Conservation (phyloP, 2,329 filamentous ascomycete genomes). For the Corinectria fuckeliana region DNA sequence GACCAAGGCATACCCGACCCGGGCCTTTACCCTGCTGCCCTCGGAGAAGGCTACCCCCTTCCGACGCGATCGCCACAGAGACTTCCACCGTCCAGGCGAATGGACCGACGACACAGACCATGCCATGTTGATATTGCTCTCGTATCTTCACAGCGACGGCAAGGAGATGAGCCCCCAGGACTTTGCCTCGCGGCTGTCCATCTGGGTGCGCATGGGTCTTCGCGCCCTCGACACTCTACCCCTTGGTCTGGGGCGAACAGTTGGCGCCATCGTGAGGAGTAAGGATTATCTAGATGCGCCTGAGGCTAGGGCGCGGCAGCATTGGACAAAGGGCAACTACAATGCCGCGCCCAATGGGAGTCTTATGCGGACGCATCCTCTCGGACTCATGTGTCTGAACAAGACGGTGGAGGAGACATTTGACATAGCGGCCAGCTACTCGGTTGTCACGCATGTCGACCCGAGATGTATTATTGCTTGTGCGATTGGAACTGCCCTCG, state of each 20-base stretch:
- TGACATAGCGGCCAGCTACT: constrained; percentile 49
- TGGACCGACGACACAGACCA: constrained; percentile 66
- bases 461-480: constrained; percentile 58
- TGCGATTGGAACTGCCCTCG: constrained; percentile 53
- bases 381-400: constrained; percentile 55
- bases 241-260: constrained; percentile 55
- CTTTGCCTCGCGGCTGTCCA: constrained; percentile 52
- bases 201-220: constrained; percentile 57
- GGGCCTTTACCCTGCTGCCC: constrained; percentile 49
- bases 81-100: constrained; percentile 48
- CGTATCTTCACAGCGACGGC: constrained; percentile 53
- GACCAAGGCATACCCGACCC: constrained; percentile 44
- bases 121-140: constrained; percentile 55
- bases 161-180: constrained; percentile 45
- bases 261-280: constrained; percentile 51
- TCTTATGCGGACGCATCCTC: constrained; percentile 59
- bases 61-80: constrained; percentile 52
- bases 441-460: constrained; percentile 57
- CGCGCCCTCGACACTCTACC: constrained; percentile 54
- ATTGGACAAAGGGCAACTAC: constrained; percentile 50
- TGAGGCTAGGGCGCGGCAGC: constrained; percentile 44
- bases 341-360: constrained; percentile 58
- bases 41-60: constrained; percentile 47
- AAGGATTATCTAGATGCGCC: constrained; percentile 50
- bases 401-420: constrained; percentile 52